Base-by-base conservation (phyloP, 768 basidiomycete genomes). In the Mycena albidolilacea region DNA sequence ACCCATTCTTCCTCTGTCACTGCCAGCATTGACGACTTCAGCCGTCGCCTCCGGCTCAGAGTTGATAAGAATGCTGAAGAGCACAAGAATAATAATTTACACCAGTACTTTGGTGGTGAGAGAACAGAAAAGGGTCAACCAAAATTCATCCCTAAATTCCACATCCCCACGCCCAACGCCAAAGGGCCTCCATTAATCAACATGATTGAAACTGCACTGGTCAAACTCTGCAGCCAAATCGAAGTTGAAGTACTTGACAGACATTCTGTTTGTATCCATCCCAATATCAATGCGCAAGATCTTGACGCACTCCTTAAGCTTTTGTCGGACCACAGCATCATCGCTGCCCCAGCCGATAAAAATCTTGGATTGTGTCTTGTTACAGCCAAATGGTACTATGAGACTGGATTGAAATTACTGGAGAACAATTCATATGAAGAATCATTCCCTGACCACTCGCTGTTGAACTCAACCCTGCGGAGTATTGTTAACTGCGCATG, bases 321-420 rank as follows among this genome's bases (percentile, higher is more conserved):
- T 10, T 30, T 75, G 12, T 17, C 59, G 19, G 60, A 67, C 58
- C 41, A 68, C 21, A 55, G 61, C 14, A 43, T 72, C 5, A 44
- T 75, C 37, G 74, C 74, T n/a, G 65, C 72, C 30, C 74, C 74
- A 1, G 65, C 70, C 1, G 74, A 75, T 52, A 75, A 75, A 59
- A 75, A 75, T 61, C 50, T 75, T 3, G 74, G 74, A 39, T 44
- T 75, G 7, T 75, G 74, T 38, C 44, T 74, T 0, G 73, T 74
- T 23, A 70, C 73, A 9, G 21, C 69, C 0, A 58, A 70, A 54
- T 74, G 73, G 73, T 74, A 74, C 35, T 37, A 67, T 21, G 39
- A 52, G 5, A 64, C 43, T 23, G 73, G 63, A 5, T 46, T 70
- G 11, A 30, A 30, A 30, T 30, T 30, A 30, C 30, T 30, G 30